These are phyloP conservation scores for Mycena amicta DNA, from an alignment of 768 basidiomycete genomes.

Conservation along the genomic window DNA sequence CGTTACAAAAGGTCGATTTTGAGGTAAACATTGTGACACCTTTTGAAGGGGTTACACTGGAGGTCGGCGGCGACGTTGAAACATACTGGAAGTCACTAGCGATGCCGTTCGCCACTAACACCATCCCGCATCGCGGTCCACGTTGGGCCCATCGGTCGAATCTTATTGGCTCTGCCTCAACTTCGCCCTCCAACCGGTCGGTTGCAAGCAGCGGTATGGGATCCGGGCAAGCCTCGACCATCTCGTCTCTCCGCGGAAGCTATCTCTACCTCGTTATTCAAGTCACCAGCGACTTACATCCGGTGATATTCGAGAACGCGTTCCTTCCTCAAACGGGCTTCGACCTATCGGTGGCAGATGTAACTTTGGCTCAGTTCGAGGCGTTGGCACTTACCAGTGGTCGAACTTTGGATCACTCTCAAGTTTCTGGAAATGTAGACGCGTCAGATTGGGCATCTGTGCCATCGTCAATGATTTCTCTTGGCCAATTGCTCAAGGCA, in stretches of 20 bases:
- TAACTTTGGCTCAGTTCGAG: conserved; percentile 82
- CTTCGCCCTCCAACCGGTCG: conserved; percentile 71
- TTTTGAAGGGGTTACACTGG: conserved; percentile 89
- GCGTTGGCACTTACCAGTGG: conserved; percentile 58
- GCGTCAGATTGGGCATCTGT: conserved; percentile 49
- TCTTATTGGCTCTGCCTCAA: conserved; percentile 58
- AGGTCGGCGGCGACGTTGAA: conserved; percentile 93
- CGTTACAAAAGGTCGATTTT: conserved; percentile 69
- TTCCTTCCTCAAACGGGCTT: conserved; percentile 70
- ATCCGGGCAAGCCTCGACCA: conserved; percentile 62
- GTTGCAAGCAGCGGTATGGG: conserved; percentile 39
- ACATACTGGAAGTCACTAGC: conserved; percentile 97
- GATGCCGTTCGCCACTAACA: conserved; percentile 45
- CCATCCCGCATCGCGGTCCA: conserved; percentile 37
- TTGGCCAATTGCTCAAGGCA: conserved; percentile 79
- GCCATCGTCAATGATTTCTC: conserved; percentile 63
- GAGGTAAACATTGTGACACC: conserved; percentile 85
- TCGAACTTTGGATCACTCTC: conserved; percentile 39
- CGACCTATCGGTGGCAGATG: conserved; percentile 81
- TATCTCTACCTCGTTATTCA: conserved; percentile 88
- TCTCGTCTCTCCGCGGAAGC: conserved; percentile 88
- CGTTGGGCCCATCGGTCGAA: conserved; percentile 44
- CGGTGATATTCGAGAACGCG: conserved; percentile 83
- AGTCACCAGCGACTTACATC: conserved; percentile 89
- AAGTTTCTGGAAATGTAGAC: conserved; percentile 16